Evolutionary conservation across 2,329 filamentous ascomycete genomes (phyloP).

Genomic region (Pseudogymnoascus sp.): DNA sequence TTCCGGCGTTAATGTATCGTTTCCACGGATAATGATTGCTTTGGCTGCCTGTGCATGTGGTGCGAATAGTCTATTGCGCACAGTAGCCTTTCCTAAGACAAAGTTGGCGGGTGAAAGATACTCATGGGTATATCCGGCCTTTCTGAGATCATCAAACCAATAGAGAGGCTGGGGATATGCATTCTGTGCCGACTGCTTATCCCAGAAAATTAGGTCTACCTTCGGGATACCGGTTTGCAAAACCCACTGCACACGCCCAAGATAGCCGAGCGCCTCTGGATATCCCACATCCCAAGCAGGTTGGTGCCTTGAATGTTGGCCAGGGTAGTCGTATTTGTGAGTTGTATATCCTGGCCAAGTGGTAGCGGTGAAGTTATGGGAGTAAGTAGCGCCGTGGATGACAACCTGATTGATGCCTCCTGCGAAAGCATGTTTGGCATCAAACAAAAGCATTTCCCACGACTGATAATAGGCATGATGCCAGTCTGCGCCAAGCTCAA

Average conservation of each 20-base stretch:
- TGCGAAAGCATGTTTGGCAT: conserved; percentile 32
- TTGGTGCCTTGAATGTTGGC: conserved; percentile 33
- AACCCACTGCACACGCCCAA: conserved; percentile 32
- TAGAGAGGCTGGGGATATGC: neutral
- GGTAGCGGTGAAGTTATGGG: conserved; percentile 35
- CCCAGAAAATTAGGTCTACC: conserved; percentile 35
- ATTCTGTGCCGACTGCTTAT: conserved; percentile 16
- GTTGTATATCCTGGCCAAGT: conserved; percentile 42
- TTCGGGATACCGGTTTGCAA: conserved; percentile 33
- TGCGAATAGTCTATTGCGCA: neutral
- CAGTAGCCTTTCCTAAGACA: neutral
- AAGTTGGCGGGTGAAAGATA: neutral
- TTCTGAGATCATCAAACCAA: neutral
- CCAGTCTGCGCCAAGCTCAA: conserved; percentile 29
- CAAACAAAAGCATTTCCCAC: conserved; percentile 26
- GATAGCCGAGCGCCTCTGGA: conserved; percentile 22
- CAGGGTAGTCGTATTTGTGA: conserved; percentile 35
- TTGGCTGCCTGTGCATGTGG: neutral
- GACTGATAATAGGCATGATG: conserved; percentile 22
- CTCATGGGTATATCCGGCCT: conserved; percentile 15
- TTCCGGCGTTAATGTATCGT: neutral
- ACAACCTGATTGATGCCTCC: conserved; percentile 37
- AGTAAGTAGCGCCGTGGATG: conserved; percentile 36
- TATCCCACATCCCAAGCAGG: conserved; percentile 27
- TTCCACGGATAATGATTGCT: conserved; percentile 20